Base-by-base conservation (phyloP, 441 rosid genomes). In the Arabidopsis hybrid region DNA sequence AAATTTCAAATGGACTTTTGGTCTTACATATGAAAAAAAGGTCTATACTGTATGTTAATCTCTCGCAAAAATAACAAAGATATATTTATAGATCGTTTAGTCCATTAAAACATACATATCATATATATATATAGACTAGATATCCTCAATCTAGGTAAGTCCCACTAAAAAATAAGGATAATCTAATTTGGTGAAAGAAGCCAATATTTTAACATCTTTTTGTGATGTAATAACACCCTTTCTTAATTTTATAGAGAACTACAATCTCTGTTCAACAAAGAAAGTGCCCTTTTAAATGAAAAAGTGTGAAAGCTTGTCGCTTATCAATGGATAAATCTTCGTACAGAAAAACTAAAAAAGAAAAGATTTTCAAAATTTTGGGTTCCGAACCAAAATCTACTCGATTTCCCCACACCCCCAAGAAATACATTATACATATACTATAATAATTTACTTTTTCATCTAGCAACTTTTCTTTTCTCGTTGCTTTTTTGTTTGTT, bases 341-440 rank as follows among this genome's bases (percentile, higher is more conserved):
- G 26, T 36, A 71, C 12, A 34, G 18, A 39, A 61, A 39, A 39
- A 18, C 7, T 36, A 42, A 60, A 39, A 43, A 39, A 51, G 51
- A 57, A 39, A 36, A 60, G 46, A 60, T 60, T 67, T 76, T 43
- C 32, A 45, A 60, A 65, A 21, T 53, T 65, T 78, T 51, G 77
- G 77, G 31, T 60, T 61, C 42, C 65, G 43, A 59, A 85, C 80
- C 74, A 84, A 85, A 83, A 86, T 86, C 87, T 72, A 81, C 80
- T 80, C 62, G 84, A 80, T 76, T 81, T 75, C 43, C 78, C 69
- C 51, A 26, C 58, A 77, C 70, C 42, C 69, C 17, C 59, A 64
- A 26, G 40, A 61, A 57, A 46, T 26, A 26, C 29, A 26, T 26
- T 26, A 26, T 26, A 59, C 6, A 29, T 31, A 21, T 67, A 26